phyloP scores from a whole-genome alignment of 2,329 filamentous ascomycete species.

The Ceratocystis diversiconidia region DNA sequence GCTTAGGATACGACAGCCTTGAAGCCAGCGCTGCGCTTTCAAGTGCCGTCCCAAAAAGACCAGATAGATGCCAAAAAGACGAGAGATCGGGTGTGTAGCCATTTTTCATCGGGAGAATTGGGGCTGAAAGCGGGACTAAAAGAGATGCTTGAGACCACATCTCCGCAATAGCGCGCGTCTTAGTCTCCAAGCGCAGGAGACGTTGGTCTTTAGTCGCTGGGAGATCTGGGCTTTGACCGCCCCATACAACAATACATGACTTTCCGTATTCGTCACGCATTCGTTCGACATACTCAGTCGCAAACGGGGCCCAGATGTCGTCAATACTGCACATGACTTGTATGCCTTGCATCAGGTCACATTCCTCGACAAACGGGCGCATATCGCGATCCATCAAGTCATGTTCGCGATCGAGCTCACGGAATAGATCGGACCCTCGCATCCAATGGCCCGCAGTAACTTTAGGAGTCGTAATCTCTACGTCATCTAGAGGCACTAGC shows the following conservation, averaged over 20 bases:
- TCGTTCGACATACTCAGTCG: conserved; percentile 56
- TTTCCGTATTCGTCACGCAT: conserved; percentile 87
- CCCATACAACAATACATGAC: conserved; percentile 75
- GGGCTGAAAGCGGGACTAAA: conserved; percentile 58
- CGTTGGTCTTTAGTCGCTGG: conserved; percentile 3
- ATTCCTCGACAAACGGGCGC: conserved; percentile 78
- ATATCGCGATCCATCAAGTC: conserved; percentile 86
- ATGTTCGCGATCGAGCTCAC: conserved; percentile 58
- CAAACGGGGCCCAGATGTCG: conserved; percentile 72
- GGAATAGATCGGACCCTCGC: conserved; percentile 62
- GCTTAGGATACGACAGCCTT: conserved; percentile 41
- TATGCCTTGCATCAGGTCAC: conserved; percentile 78
- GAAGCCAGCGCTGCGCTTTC: conserved; percentile 70
- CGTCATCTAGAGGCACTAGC: conserved; percentile 74
- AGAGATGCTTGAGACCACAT: conserved; percentile 60
- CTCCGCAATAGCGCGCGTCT: conserved; percentile 54
- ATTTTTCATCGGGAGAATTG: conserved; percentile 38
- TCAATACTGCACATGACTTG: conserved; percentile 61
- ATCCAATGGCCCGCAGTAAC: conserved; percentile 72
- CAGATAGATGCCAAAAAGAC: conserved; percentile 69
- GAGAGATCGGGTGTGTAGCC: conserved; percentile 36
- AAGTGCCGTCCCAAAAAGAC: conserved; percentile 58
- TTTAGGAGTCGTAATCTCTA: conserved; percentile 35
- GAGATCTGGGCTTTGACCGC: conserved; percentile 44
- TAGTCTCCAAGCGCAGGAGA: conserved; percentile 54